Conservation (phyloP, 2,329 filamentous ascomycete species). For the Cladobotryum mycophilum region DNA sequence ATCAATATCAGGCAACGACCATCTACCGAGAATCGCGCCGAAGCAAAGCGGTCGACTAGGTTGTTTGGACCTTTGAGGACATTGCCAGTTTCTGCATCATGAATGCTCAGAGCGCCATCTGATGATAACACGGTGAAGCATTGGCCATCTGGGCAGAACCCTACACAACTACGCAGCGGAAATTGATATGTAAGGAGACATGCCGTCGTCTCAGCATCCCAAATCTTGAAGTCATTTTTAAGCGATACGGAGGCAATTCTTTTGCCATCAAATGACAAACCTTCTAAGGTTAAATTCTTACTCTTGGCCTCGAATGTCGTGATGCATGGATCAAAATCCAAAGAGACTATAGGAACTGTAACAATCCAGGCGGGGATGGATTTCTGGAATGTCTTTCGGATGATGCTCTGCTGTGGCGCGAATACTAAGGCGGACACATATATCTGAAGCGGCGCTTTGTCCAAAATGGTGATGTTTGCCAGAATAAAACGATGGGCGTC, state of each 20-base stretch:
- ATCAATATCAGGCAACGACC: not conserved
- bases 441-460: slow-evolving; percentile 19
- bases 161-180: not conserved
- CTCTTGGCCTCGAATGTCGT: not conserved
- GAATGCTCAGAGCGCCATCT: not conserved
- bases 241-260: not conserved
- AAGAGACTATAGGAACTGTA: not conserved
- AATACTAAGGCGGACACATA: slow-evolving; percentile 22
- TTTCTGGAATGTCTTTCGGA: slow-evolving; percentile 10
- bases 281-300: rapidly evolving
- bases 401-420: slow-evolving; percentile 15
- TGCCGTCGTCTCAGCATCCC: not conserved
- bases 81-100: not conserved
- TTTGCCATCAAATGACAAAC: not conserved
- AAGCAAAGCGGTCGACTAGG: not conserved
- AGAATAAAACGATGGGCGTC: slow-evolving; percentile 16
- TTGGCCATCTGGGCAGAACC: not conserved
- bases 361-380: slow-evolving; percentile 15
- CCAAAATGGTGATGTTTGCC: slow-evolving; percentile 5
- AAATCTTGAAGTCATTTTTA: not conserved
- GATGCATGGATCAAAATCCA: not conserved
- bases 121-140: not conserved
- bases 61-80: not conserved
- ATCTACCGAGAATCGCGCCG: not conserved
- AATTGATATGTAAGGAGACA: not conserved